These are phyloP conservation scores for Venturia carpophila DNA, from an alignment of 2,329 filamentous ascomycete species.

Conservation along the genomic window DNA sequence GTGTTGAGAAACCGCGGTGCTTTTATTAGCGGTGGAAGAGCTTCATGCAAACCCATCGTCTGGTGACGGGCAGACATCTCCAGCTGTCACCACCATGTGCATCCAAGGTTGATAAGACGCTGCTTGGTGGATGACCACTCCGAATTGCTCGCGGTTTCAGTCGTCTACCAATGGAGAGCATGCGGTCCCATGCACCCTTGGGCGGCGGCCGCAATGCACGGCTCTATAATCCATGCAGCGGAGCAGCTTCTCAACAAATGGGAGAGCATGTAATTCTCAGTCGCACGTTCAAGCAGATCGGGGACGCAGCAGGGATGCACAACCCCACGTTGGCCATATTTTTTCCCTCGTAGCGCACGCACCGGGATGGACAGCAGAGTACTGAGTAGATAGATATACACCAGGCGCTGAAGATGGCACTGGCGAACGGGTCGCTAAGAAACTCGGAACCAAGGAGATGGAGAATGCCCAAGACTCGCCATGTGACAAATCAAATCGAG, in stretches of 20 bases:
- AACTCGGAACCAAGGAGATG: too few relatives aligned
- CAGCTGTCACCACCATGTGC: too few relatives aligned
- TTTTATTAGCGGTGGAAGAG: not conserved
- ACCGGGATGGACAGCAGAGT: not conserved
- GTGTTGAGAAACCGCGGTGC: not conserved
- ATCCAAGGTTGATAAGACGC: constrained; percentile 8
- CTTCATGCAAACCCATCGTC: not conserved
- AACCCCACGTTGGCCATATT: constrained; percentile 1
- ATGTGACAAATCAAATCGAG: too few relatives aligned
- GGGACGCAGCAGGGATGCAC: constrained; percentile 6
- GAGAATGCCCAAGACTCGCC: not conserved
- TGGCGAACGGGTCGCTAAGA: not conserved
- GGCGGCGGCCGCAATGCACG: not conserved
- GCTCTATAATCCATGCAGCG: not conserved
- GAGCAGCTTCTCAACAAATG: not conserved
- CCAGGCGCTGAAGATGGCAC: not conserved
- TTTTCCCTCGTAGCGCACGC: not conserved
- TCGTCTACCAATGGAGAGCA: not conserved
- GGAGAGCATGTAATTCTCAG: constrained; percentile 8
- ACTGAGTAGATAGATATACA: not conserved
- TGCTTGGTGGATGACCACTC: constrained; percentile 4
- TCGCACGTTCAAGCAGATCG: constrained; percentile 9
- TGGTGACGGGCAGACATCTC: not conserved
- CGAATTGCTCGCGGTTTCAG: not conserved
- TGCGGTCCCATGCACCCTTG: not conserved